phyloP scores from a whole-genome alignment of 345 rosid genomes.

The Psidium friedrichsthalianum region DNA sequence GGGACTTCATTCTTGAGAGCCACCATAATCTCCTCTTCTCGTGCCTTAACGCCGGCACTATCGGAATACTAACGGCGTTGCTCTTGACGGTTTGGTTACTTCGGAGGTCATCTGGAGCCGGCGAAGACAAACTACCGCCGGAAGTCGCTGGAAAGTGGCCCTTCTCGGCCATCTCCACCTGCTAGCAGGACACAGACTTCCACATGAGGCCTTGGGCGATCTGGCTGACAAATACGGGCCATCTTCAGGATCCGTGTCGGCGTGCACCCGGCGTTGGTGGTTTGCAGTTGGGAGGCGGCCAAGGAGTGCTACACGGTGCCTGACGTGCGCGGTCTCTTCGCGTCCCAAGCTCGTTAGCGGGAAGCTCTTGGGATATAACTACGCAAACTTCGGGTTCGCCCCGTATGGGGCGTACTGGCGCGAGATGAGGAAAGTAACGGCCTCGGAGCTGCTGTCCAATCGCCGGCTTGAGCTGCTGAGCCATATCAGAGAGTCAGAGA shows the following conservation, averaged over 20 bases:
- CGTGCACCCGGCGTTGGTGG: constrained; percentile 12
- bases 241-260: constrained; percentile 24
- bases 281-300: constrained; percentile 12
- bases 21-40: constrained; percentile 5
- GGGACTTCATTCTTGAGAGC: background rate
- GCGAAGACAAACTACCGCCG: constrained; percentile 4
- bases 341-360: constrained; percentile 14
- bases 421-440: constrained; percentile 10
- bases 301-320: constrained; percentile 22
- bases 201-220: constrained; percentile 11
- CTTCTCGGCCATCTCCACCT: constrained; percentile 31
- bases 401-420: constrained; percentile 29
- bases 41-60: background rate
- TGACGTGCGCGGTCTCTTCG: constrained; percentile 10
- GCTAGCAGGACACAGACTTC: constrained; percentile 13
- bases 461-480: constrained; percentile 12
- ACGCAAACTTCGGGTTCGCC: constrained; percentile 12
- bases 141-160: constrained; percentile 20
- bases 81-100: constrained; percentile 5
- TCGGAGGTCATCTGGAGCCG: background rate
- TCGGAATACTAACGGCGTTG: background rate
- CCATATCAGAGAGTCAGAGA: constrained; percentile 9
- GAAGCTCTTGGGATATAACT: constrained; percentile 11
- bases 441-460: constrained; percentile 20
- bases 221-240: constrained; percentile 24